Percentiles rank a stretch among this genome's conserved stretches.
Conservation (phyloP, 2,329 filamentous ascomycete species). For the Fusarium brevicatenulatum region DNA sequence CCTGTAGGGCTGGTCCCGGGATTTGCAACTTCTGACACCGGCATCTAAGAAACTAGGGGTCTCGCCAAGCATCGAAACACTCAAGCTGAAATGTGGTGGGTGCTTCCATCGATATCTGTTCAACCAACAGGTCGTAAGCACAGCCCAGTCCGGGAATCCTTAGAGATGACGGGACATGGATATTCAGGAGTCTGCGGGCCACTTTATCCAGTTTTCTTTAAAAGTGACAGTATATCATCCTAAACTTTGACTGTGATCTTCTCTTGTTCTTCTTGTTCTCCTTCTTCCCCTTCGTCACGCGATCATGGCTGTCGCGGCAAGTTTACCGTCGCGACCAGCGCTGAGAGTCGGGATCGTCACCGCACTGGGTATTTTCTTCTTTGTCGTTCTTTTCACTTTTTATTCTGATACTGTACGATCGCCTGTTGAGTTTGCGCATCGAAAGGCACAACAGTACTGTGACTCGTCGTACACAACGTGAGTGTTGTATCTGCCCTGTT, state of each 20-base stretch:
- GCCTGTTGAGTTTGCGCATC: constrained; percentile 23
- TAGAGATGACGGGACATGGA: not conserved
- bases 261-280: not conserved
- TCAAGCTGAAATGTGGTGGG: not conserved
- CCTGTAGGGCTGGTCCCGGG: not conserved
- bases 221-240: not conserved
- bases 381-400: constrained; percentile 30
- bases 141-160: not conserved
- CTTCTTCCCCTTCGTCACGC: not conserved
- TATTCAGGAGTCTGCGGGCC: constrained; percentile 7
- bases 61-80: not conserved
- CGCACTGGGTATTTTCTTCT: constrained; percentile 9
- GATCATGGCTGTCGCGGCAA: constrained; percentile 21
- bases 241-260: not conserved
- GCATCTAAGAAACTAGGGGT: not conserved
- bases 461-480: not conserved
- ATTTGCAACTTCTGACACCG: not conserved
- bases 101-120: not conserved
- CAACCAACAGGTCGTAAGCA: not conserved
- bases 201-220: not conserved
- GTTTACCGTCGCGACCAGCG: constrained; percentile 23
- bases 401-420: constrained; percentile 12
- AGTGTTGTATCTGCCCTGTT: not conserved
- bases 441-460: constrained; percentile 28
- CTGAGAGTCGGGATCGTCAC: constrained; percentile 11